Evolutionary conservation across 1,139 yeast species (phyloP).

Genomic region (Lodderomyces metapsilosis): DNA sequence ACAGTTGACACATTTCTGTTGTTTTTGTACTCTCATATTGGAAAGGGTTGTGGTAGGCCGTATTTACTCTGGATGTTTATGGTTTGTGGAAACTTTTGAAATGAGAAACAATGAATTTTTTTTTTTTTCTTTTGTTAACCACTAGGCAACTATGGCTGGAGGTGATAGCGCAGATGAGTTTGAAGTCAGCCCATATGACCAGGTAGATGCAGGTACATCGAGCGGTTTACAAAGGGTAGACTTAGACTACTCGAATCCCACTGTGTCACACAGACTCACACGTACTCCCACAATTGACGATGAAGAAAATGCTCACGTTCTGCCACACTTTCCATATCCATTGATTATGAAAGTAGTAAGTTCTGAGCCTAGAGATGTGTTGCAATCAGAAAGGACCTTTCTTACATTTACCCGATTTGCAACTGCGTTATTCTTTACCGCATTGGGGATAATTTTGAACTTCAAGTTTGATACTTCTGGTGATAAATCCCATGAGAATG

Average conservation of each 20-base stretch:
- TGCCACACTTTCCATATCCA: slow-evolving; percentile 17
- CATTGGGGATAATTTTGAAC: slow-evolving; percentile 52
- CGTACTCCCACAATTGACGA: slow-evolving; percentile 1
- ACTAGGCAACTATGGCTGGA: no score
- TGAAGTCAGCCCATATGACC: not conserved
- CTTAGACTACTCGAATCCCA: not conserved
- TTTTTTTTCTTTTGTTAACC: not conserved
- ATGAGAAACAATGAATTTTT: no score
- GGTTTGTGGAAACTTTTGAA: not conserved
- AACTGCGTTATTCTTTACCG: slow-evolving; percentile 47
- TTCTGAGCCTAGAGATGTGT: slow-evolving; percentile 61
- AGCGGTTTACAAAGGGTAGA: not conserved
- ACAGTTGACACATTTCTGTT: slow-evolving; percentile 31
- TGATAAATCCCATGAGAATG: slow-evolving; percentile 7
- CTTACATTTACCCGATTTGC: slow-evolving; percentile 54
- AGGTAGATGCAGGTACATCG: slow-evolving; percentile 1
- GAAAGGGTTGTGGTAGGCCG: not conserved
- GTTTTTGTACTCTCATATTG: slow-evolving; percentile 8
- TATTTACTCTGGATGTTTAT: not conserved
- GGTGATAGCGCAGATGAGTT: not conserved
- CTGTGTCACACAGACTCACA: not conserved
- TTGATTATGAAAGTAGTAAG: slow-evolving; percentile 42
- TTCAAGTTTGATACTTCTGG: slow-evolving; percentile 42
- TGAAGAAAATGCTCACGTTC: slow-evolving; percentile 3
- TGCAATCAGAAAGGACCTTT: slow-evolving; percentile 60